Base-by-base conservation (phyloP, 345 rosid genomes). In the Carallia pectinifolia region DNA sequence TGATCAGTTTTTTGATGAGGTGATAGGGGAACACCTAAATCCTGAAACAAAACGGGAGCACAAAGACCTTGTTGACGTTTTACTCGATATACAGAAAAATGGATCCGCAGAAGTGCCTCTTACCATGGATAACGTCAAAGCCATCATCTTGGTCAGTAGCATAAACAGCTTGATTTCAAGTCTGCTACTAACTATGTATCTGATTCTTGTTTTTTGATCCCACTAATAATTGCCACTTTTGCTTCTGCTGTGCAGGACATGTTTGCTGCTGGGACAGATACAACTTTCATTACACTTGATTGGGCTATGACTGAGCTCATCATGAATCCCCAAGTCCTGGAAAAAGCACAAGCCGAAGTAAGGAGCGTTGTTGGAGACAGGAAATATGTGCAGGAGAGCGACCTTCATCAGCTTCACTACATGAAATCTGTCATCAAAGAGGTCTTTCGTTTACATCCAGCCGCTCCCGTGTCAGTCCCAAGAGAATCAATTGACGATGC, bases 241-340 rank as follows among this genome's bases (percentile, higher is more conserved):
- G n/a, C 17, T 47, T 40, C 19, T 50, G 48, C 47, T 52, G 60
- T 73, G 66, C 71, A 73, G 76, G 76, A 73, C 61, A 73, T 73
- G 71, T 73, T 73, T 61, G 76, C 71, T 23, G 76, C 67, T 15
- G 76, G 76, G 61, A 73, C 76, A 16, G 76, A 66, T 66, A 66
- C 76, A 37, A 73, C 67, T 18, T 73, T 60, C 55, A 73, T 66
- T 50, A 73, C 62, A 5, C 76, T 73, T 37, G 76, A 73, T n/a
- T 73, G 76, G 76, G 65, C 76, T 23, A 73, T 73, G 71, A 66
- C 76, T 36, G 76, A 73, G 62, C 66, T 73, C 19, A 60, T 60
- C 31, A 73, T 73, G 76, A 73, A 60, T 59, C 76, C 71, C 13
- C 8, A 34, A 60, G 27, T 52, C 61, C 66, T 73, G 76, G 62